A percentile compares a stretch with the other conserved stretches of the same genome.
These are phyloP conservation scores for Aspergillus wentii DNA, from an alignment of 495 filamentous ascomycete genomes.

Conservation along the genomic window DNA sequence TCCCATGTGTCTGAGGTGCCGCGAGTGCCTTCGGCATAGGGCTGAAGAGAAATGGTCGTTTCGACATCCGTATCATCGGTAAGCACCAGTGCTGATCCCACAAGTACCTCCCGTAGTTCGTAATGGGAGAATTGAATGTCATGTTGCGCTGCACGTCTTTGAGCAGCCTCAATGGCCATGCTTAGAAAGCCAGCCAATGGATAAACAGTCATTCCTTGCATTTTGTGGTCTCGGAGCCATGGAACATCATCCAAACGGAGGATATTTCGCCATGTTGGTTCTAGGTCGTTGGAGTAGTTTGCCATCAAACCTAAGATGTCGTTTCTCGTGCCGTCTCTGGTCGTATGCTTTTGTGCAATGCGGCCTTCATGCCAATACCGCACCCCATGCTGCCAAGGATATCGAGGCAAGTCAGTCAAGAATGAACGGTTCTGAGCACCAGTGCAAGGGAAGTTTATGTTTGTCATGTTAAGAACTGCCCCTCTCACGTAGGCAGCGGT, in stretches of 20 bases:
- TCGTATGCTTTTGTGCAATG: slow-evolving; percentile 16
- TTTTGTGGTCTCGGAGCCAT: slow-evolving; percentile 40
- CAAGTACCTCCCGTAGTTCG: no score
- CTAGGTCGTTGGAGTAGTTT: no score
- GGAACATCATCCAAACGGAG: slow-evolving; percentile 27
- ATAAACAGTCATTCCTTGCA: slow-evolving; percentile 39
- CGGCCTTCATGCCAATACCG: slow-evolving; percentile 26
- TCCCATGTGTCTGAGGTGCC: slow-evolving; percentile 39
- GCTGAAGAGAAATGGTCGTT: slow-evolving; percentile 20
- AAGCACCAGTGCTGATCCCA: slow-evolving; percentile 36
- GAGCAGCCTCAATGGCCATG: slow-evolving; percentile 46
- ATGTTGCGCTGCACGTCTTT: slow-evolving; percentile 34
- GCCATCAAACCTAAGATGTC: no score
- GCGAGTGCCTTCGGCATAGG: slow-evolving; percentile 16
- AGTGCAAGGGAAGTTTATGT: slow-evolving; percentile 19
- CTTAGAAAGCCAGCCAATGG: slow-evolving; percentile 48
- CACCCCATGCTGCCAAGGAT: slow-evolving; percentile 32
- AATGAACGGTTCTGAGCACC: slow-evolving; percentile 7
- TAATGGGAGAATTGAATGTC: slow-evolving; percentile 14
- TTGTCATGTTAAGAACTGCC: slow-evolving; percentile 15
- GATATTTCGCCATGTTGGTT: slow-evolving; percentile 28
- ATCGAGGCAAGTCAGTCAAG: slow-evolving; percentile 28
- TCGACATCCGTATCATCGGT: slow-evolving; percentile 30
- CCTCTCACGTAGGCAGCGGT: slow-evolving; percentile 18
- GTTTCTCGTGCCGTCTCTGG: no score